A percentile compares a stretch with the other conserved stretches of the same genome.
phyloP scores from a whole-genome alignment of 768 basidiomycete genomes.

The Mycena rebaudengoi region DNA sequence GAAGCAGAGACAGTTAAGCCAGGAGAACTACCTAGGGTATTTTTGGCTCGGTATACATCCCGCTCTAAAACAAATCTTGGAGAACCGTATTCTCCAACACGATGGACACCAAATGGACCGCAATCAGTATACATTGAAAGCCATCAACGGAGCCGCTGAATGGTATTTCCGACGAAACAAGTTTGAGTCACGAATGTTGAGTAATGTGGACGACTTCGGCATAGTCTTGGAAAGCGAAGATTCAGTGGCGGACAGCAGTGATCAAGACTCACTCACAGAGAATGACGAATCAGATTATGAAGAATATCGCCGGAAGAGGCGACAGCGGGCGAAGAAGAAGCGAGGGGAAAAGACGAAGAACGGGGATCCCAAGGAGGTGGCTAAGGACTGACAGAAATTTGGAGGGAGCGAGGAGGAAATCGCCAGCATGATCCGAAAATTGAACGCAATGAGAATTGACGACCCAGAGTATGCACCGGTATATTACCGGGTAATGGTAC shows the following conservation, averaged over 20 bases:
- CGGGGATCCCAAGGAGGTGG: too few relatives aligned
- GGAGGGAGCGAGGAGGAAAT: background rate
- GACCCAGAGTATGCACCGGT: constrained; percentile 12
- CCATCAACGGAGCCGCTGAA: too few relatives aligned
- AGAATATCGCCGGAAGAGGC: background rate
- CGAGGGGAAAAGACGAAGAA: background rate
- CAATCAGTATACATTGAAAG: too few relatives aligned
- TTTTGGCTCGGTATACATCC: background rate
- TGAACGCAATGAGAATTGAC: constrained; percentile 3
- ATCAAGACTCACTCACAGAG: too few relatives aligned
- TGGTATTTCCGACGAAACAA: too few relatives aligned
- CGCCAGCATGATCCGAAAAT: background rate
- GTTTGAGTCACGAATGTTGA: too few relatives aligned
- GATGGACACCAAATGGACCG: too few relatives aligned
- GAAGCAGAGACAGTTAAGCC: background rate
- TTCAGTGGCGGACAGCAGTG: too few relatives aligned
- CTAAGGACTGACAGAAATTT: background rate
- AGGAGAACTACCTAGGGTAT: background rate
- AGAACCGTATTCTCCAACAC: too few relatives aligned
- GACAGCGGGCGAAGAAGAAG: background rate
- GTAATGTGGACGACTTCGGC: too few relatives aligned
- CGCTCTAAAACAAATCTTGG: too few relatives aligned
- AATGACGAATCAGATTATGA: background rate
- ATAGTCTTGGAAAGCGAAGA: too few relatives aligned
- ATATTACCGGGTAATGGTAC: constrained; percentile 1